These are phyloP conservation scores for Lagerstroemia speciosa DNA, from an alignment of 345 rosid species.

Conservation along the genomic window DNA sequence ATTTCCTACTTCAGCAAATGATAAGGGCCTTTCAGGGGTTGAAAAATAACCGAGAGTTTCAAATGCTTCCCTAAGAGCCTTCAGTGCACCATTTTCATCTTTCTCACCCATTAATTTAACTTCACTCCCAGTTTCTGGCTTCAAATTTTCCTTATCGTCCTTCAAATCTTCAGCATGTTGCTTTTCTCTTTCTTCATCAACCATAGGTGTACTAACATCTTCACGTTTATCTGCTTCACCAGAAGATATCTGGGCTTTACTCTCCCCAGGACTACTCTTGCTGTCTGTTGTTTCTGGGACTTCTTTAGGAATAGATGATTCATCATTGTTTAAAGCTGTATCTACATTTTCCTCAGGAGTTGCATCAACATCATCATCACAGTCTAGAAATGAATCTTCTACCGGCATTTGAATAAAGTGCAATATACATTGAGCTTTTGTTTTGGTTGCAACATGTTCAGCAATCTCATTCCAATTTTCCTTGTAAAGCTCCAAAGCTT, in stretches of 20 bases:
- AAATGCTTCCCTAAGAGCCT: slow-evolving; percentile 82
- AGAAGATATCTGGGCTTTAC: slow-evolving; percentile 28
- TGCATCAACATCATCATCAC: slow-evolving; percentile 31
- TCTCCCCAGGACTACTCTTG: slow-evolving; percentile 37
- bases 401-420: slow-evolving; percentile 99
- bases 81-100: slow-evolving; percentile 48
- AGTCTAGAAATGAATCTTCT: slow-evolving; percentile 69
- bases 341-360: slow-evolving; percentile 39
- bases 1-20: slow-evolving; percentile 92
- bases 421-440: slow-evolving; percentile 93
- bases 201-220: slow-evolving; percentile 38
- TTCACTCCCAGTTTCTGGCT: slow-evolving; percentile 30
- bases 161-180: slow-evolving; percentile 27
- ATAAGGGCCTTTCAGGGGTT: slow-evolving; percentile 49
- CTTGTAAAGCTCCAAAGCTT: slow-evolving; percentile 89
- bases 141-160: slow-evolving; percentile 28
- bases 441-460: slow-evolving; percentile 97
- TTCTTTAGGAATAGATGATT: slow-evolving; percentile 33
- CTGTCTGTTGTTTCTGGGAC: slow-evolving; percentile 42
- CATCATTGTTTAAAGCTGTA: slow-evolving; percentile 25
- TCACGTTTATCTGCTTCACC: slow-evolving; percentile 47
- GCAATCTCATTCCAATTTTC: slow-evolving; percentile 99
- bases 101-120: slow-evolving; percentile 27
- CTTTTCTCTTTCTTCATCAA: slow-evolving; percentile 27
- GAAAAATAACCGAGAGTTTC: slow-evolving; percentile 66